These are phyloP conservation scores for Russula emetica DNA, from an alignment of 768 basidiomycete species.

Conservation along the genomic window DNA sequence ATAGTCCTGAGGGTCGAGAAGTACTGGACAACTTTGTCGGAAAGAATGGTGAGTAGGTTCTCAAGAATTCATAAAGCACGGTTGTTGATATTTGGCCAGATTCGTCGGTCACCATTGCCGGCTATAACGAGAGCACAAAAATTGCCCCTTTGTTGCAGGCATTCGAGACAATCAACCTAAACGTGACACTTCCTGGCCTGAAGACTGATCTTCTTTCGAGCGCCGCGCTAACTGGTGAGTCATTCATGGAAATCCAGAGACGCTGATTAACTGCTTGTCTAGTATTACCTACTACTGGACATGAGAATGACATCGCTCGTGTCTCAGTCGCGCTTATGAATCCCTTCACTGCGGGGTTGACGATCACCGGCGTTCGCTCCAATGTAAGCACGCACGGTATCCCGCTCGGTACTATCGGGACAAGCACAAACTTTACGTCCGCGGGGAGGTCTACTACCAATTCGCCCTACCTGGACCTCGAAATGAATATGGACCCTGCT, in stretches of 20 bases:
- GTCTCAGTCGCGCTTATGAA: conserved; percentile 59
- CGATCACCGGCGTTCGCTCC: conserved; percentile 55
- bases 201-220: conserved; percentile 51
- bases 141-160: conserved; percentile 56
- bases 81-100: conserved; percentile 36
- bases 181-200: conserved; percentile 55
- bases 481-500: conserved; percentile 65
- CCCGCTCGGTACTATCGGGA: conserved; percentile 55
- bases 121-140: conserved; percentile 56
- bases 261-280: neutral
- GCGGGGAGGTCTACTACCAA: conserved; percentile 50
- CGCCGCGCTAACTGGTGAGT: conserved; percentile 51
- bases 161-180: conserved; percentile 55
- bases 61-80: neutral
- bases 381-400: conserved; percentile 61
- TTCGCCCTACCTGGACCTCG: conserved; percentile 54
- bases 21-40: conserved; percentile 68
- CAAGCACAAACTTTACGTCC: conserved; percentile 47
- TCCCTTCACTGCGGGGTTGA: conserved; percentile 59
- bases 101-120: conserved; percentile 52
- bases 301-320: conserved; percentile 57
- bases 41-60: conserved; percentile 43
- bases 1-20: conserved; percentile 52
- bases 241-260: neutral
- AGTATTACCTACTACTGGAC: conserved; percentile 65